Conservation (phyloP, 2,329 filamentous ascomycete genomes). For the Parastagonospora avenae region DNA sequence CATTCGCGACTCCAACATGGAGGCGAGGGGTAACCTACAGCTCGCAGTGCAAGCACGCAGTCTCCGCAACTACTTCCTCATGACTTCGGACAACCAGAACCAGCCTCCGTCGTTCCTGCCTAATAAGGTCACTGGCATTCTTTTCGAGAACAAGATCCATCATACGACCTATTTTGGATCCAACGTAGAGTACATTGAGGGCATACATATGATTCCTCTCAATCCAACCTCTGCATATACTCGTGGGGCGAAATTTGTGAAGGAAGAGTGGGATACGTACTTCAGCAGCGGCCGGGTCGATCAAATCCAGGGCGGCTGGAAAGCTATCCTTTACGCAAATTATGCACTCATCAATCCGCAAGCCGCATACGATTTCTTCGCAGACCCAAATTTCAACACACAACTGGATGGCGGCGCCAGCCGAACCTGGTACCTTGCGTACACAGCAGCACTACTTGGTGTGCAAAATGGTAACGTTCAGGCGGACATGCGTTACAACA, state of each 20-base stretch:
- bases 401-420: slow-evolving; percentile 81
- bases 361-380: slow-evolving; percentile 77
- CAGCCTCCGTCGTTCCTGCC: slow-evolving; percentile 78
- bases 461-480: not conserved
- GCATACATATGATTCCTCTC: slow-evolving; percentile 84
- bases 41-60: slow-evolving; percentile 76
- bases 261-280: slow-evolving; percentile 70
- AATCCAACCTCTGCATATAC: slow-evolving; percentile 73
- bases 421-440: slow-evolving; percentile 47
- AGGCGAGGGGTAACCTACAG: slow-evolving; percentile 81
- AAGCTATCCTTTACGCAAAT: slow-evolving; percentile 82
- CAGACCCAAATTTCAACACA: slow-evolving; percentile 66
- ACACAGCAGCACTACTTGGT: slow-evolving; percentile 37
- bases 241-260: slow-evolving; percentile 73
- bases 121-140: slow-evolving; percentile 75
- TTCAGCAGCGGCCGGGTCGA: slow-evolving; percentile 74
- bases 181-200: slow-evolving; percentile 69
- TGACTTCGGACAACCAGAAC: slow-evolving; percentile 71
- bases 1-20: slow-evolving; percentile 75
- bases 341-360: slow-evolving; percentile 76
- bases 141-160: slow-evolving; percentile 97
- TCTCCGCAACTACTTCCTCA: slow-evolving; percentile 82
- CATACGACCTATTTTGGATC: slow-evolving; percentile 86
- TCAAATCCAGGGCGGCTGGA: slow-evolving; percentile 77
- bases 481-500: not conserved